Percentiles rank a stretch among this genome's conserved stretches.
Evolutionary conservation across 2,329 filamentous ascomycete genomes (phyloP).

Genomic region (Cladosporium cucumerinum): DNA sequence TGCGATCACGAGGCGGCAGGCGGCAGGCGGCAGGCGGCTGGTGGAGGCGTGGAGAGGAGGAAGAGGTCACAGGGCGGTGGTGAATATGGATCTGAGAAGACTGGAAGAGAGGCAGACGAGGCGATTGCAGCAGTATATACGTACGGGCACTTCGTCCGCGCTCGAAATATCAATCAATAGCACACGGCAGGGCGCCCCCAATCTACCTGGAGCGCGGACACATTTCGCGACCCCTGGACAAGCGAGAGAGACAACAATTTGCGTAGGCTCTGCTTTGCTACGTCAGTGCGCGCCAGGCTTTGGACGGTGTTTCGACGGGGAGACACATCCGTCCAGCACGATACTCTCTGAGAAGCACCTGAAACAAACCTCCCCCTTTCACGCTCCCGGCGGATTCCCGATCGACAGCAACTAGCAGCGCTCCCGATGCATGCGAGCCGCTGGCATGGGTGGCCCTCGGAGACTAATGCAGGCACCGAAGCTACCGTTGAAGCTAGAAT

Average conservation of each 20-base stretch:
- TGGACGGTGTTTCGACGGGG: slow-evolving; percentile 15
- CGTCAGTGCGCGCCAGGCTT: slow-evolving; percentile 15
- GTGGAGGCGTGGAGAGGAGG: neutral
- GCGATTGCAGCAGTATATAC: neutral
- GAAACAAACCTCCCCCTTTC: slow-evolving; percentile 14
- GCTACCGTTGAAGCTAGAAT: slow-evolving; percentile 1
- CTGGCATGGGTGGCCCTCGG: neutral
- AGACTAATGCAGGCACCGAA: slow-evolving; percentile 15
- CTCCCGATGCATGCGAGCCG: slow-evolving; percentile 1
- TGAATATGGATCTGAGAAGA: neutral
- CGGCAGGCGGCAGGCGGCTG: no score
- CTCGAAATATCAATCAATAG: neutral
- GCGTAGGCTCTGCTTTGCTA: slow-evolving; percentile 1
- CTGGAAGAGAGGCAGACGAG: neutral
- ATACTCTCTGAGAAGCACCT: neutral
- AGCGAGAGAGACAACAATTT: slow-evolving; percentile 17
- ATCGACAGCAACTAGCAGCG: neutral
- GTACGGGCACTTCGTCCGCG: neutral
- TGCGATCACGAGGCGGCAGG: neutral
- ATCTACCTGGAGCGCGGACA: slow-evolving; percentile 14
- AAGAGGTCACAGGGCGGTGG: slow-evolving; percentile 3
- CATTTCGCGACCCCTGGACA: slow-evolving; percentile 12
- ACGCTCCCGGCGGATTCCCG: neutral
- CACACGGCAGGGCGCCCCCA: slow-evolving; percentile 6
- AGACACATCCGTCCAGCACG: neutral